These are phyloP conservation scores for Hygrophorus pudorinus DNA, from an alignment of 768 basidiomycete species.

Conservation along the genomic window DNA sequence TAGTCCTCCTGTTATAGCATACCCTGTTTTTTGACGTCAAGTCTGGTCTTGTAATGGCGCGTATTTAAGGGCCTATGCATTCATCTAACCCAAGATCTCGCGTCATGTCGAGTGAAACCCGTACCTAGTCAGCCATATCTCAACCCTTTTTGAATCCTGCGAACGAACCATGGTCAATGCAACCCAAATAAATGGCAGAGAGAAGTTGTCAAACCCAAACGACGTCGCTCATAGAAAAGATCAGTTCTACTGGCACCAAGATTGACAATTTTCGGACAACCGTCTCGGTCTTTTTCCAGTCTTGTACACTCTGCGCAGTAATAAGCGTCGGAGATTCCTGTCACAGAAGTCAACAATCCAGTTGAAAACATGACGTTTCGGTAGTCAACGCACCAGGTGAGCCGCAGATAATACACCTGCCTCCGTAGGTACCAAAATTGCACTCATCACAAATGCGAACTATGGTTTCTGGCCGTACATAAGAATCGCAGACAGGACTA, in stretches of 20 bases:
- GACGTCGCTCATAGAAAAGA: constrained; percentile 83
- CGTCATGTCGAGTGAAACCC: not conserved
- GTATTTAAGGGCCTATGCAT: too few relatives aligned
- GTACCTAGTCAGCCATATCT: not conserved
- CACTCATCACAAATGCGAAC: constrained; percentile 99
- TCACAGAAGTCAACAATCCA: constrained; percentile 1
- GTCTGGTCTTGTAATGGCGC: not conserved
- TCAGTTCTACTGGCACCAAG: constrained; percentile 91
- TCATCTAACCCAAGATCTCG: too few relatives aligned
- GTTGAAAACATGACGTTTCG: not conserved
- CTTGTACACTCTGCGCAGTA: constrained; percentile 98
- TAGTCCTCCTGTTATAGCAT: constrained; percentile 49
- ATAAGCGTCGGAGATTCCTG: constrained; percentile 97
- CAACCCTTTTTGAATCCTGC: constrained; percentile 65
- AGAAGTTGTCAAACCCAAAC: constrained; percentile 46
- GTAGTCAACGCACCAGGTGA: constrained; percentile 60
- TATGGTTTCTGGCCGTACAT: constrained; percentile 95
- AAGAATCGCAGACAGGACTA: constrained; percentile 98
- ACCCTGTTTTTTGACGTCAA: constrained; percentile 44
- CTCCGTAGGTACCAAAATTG: constrained; percentile 97
- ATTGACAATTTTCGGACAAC: constrained; percentile 97
- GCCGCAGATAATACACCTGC: constrained; percentile 95
- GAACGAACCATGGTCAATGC: not conserved
- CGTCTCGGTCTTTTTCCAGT: constrained; percentile 94
- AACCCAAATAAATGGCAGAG: not conserved